These are phyloP conservation scores for Hygrophila difformis DNA, from an alignment of 257 asterid genomes.

Conservation along the genomic window DNA sequence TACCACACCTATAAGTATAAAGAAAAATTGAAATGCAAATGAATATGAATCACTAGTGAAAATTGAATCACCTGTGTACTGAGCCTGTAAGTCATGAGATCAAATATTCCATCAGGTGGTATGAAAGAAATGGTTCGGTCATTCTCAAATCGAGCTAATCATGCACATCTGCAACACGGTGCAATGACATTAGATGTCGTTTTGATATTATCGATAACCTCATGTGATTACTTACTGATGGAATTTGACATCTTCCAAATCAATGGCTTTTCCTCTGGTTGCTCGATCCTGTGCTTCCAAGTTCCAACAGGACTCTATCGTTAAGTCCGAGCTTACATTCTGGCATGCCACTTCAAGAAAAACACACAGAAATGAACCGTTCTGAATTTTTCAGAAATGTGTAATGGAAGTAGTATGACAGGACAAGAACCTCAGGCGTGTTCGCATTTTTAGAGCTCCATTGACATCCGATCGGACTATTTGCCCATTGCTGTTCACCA, in stretches of 20 bases:
- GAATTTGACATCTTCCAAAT: slow-evolving; percentile 46
- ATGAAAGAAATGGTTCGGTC: slow-evolving; percentile 45
- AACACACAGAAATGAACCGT: not conserved
- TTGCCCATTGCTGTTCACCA: slow-evolving; percentile 45
- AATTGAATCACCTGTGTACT: slow-evolving; percentile 30
- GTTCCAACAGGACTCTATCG: slow-evolving; percentile 35
- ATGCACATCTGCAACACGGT: slow-evolving; percentile 34
- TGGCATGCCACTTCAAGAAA: slow-evolving; percentile 37
- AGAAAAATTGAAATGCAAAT: not conserved
- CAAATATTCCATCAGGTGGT: slow-evolving; percentile 54
- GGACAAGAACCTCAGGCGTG: slow-evolving; percentile 33
- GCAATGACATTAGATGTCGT: too few species aligned
- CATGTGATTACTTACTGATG: slow-evolving; percentile 30
- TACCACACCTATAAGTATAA: too few species aligned
- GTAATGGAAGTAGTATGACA: not conserved
- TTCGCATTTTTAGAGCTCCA: slow-evolving; percentile 45
- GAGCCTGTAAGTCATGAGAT: slow-evolving; percentile 53
- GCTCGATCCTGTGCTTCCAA: slow-evolving; percentile 50
- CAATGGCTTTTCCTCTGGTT: slow-evolving; percentile 44
- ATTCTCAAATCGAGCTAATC: slow-evolving; percentile 48
- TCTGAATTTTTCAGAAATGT: not conserved
- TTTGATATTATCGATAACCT: too few species aligned
- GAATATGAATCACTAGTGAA: too few species aligned
- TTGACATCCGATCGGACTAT: slow-evolving; percentile 33
- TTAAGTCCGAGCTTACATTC: slow-evolving; percentile 47